Evolutionary conservation across 2,329 filamentous ascomycete genomes (phyloP).

Genomic region (Boeremia exigua): DNA sequence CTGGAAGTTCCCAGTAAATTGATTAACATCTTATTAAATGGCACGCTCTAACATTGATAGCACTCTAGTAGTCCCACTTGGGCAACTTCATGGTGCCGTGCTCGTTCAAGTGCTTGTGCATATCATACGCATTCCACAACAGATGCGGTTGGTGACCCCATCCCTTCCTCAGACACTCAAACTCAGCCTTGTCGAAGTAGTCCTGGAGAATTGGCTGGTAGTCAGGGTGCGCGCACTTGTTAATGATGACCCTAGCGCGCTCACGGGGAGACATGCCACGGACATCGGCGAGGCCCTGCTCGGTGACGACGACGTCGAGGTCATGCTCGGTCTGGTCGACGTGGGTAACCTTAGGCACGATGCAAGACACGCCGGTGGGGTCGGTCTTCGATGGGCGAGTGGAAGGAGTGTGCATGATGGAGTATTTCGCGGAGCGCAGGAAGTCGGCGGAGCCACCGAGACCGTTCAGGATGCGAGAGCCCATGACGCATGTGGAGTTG

Average conservation of each 20-base stretch:
- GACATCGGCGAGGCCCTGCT: conserved; percentile 82
- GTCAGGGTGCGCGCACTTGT: conserved; percentile 84
- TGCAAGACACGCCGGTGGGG: conserved; percentile 80
- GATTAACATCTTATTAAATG: no score
- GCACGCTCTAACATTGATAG: conserved; percentile 1
- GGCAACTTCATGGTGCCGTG: conserved; percentile 89
- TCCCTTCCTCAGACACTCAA: conserved; percentile 82
- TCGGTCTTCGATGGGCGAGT: conserved; percentile 82
- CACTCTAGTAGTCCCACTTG: conserved; percentile 59
- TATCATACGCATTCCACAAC: conserved; percentile 84
- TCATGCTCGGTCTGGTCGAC: conserved; percentile 94
- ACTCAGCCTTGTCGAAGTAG: conserved; percentile 87
- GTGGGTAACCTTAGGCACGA: conserved; percentile 93
- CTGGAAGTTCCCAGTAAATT: no score
- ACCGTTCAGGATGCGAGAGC: conserved; percentile 84
- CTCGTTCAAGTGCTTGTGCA: conserved; percentile 83
- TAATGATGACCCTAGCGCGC: conserved; percentile 82
- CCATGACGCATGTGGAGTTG: conserved; percentile 89
- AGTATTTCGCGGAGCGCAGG: conserved; percentile 79
- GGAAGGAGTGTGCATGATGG: conserved; percentile 91
- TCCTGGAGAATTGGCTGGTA: conserved; percentile 82
- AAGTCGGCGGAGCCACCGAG: conserved; percentile 84
- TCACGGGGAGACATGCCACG: conserved; percentile 80
- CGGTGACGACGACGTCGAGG: conserved; percentile 83
- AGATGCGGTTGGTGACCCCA: conserved; percentile 91